Evolutionary conservation across 306 rosid genomes (phyloP).

Genomic region (Quercus rubra): DNA sequence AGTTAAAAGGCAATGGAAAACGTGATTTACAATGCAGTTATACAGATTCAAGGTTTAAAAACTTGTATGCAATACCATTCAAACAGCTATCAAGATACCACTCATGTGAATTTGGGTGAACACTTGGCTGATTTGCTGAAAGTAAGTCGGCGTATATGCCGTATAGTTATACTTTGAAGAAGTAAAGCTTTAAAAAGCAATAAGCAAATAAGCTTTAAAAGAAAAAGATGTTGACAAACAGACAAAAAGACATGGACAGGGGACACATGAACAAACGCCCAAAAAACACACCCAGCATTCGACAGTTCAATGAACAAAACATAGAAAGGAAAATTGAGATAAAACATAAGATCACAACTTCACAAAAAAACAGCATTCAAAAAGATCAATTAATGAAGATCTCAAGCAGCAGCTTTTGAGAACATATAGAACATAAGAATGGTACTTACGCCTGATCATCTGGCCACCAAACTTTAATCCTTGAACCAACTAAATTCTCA

Average conservation of each 20-base stretch:
- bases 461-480: conserved; percentile 90
- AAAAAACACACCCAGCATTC: neutral
- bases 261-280: no score
- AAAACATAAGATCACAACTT: neutral
- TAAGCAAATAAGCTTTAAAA: no score
- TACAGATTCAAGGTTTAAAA: neutral
- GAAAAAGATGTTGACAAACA: no score
- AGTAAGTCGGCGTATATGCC: no score
- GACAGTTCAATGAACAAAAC: neutral
- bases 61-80: neutral
- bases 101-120: neutral
- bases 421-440: conserved; percentile 3
- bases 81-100: neutral
- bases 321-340: neutral
- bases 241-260: no score
- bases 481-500: conserved; percentile 55
- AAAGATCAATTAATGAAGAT: conserved; percentile 6
- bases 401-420: neutral
- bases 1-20: neutral
- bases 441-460: conserved; percentile 63
- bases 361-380: neutral
- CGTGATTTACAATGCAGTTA: neutral
- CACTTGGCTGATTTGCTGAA: no score
- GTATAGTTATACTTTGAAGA: no score
- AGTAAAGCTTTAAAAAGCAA: no score